Percentiles rank a stretch among this genome's conserved stretches.
phyloP scores from a whole-genome alignment of 345 rosid genomes.

The Euphorbia pulcherrima region DNA sequence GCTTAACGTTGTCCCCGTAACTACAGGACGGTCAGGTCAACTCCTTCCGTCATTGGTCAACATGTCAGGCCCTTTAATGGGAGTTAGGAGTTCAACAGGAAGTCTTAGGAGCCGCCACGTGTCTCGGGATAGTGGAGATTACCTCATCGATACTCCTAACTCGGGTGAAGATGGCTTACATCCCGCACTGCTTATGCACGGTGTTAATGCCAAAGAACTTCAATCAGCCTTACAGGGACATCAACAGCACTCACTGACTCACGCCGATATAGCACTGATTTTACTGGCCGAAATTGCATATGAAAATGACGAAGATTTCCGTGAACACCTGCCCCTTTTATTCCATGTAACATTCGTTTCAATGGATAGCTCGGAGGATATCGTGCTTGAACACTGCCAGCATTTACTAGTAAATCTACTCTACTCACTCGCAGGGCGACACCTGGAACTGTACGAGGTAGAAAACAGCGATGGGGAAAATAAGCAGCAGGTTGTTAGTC shows the following conservation, averaged over 20 bases:
- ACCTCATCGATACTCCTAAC: conserved; percentile 88
- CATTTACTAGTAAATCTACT: conserved; percentile 92
- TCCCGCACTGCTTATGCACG: conserved; percentile 65
- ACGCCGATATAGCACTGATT: conserved; percentile 97
- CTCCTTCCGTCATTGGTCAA: conserved; percentile 82
- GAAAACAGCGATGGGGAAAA: conserved; percentile 95
- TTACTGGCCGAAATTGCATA: conserved; percentile 96
- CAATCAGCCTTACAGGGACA: conserved; percentile 97
- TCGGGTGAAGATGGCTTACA: conserved; percentile 86
- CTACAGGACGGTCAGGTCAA: conserved; percentile 89
- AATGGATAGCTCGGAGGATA: conserved; percentile 99
- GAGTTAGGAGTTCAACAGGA: conserved; percentile 94
- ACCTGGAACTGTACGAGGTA: conserved; percentile 94
- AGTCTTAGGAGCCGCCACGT: conserved; percentile 90
- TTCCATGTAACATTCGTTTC: conserved; percentile 99
- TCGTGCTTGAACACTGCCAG: conserved; percentile 98
- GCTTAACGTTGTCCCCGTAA: conserved; percentile 66
- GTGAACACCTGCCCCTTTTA: conserved; percentile 93
- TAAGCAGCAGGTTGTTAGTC: conserved; percentile 92
- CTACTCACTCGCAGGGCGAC: conserved; percentile 97
- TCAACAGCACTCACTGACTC: conserved; percentile 95
- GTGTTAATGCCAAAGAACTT: conserved; percentile 91
- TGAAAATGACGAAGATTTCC: conserved; percentile 97
- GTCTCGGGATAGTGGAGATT: conserved; percentile 96
- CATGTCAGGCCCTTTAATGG: conserved; percentile 96